These are phyloP conservation scores for Eleusine coracana DNA, from an alignment of 176 grass and related monocot genomes.

Conservation along the genomic window DNA sequence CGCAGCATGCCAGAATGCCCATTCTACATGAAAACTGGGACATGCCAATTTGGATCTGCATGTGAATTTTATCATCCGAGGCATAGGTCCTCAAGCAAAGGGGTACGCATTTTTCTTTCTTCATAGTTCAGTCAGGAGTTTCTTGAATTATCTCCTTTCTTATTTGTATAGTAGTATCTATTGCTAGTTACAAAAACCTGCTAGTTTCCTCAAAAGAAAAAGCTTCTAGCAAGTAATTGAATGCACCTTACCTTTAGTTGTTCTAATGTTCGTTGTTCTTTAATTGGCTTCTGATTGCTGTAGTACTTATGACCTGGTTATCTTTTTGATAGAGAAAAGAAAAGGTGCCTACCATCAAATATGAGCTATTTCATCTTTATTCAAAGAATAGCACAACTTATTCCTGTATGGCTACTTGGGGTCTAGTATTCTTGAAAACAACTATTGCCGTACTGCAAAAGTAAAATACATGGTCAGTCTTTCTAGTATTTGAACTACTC, in stretches of 20 bases:
- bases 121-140: constrained; percentile 11
- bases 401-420: neutral
- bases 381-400: constrained; percentile 7
- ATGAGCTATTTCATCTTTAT: constrained; percentile 1
- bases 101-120: constrained; percentile 36
- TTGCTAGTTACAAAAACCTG: neutral
- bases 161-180: neutral
- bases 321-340: neutral
- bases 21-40: constrained; percentile 47
- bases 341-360: neutral
- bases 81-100: constrained; percentile 9
- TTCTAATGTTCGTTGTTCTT: neutral
- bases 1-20: constrained; percentile 31
- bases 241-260: neutral
- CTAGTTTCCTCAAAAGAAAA: neutral
- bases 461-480: constrained; percentile 6
- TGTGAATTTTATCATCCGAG: constrained; percentile 49
- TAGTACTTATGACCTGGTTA: constrained; percentile 15
- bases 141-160: neutral
- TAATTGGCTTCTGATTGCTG: neutral
- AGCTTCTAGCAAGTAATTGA: neutral
- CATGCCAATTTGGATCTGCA: constrained; percentile 48
- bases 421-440: neutral
- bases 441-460: neutral
- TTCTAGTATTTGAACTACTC: constrained; percentile 30